Base-by-base conservation (phyloP, 805 yeast species). In the Metschnikowia anglica region DNA sequence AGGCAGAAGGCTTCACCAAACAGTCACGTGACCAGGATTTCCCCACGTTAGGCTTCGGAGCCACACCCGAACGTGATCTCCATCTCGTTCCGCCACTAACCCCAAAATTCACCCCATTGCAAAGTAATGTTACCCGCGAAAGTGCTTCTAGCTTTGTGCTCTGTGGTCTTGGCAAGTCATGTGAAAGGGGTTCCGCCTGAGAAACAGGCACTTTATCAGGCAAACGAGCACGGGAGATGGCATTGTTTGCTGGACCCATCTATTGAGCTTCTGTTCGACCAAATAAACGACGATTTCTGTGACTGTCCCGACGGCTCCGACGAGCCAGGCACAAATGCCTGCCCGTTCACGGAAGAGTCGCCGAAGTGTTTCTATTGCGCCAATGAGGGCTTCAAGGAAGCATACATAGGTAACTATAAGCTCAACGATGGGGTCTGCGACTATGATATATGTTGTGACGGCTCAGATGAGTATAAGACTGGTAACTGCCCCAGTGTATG, bases 221-320 rank as follows among this genome's bases (percentile, higher is more conserved):
- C 90, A 1, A 74, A 73, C 40, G 47, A 58, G 1, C 61, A 74
- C 5, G 79, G 79, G 1, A 52, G 46, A 26, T 91, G 93, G 88
- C 63, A 69, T 5, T 91, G 98, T 66, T 61, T 91, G 27, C 55
- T 64, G 24, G 74, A 85, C 55, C 83, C 93, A 0, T 74, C 78
- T n/a, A 77, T 88, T 4, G 70, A 68, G 16, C 63, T 91, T 15
- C 70, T 81, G 30, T 69, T 70, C 39, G 68, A 68, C 27, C 85
- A 81, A 56, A 74, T 91, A 53, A 91, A 91, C 60, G 97, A 93
- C 62, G 85, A 89, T 54, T 83, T 75, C 58, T 91, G 98, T 65
- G 98, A 93, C 58, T 91, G 98, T 67, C 97, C 97, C 0, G 99
- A 93, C 65, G 98, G 98, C 0, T 81, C 90, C 4, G 99, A 93